Evolutionary conservation across 2,329 filamentous ascomycete genomes (phyloP).

Genomic region (Triangularia setosa): DNA sequence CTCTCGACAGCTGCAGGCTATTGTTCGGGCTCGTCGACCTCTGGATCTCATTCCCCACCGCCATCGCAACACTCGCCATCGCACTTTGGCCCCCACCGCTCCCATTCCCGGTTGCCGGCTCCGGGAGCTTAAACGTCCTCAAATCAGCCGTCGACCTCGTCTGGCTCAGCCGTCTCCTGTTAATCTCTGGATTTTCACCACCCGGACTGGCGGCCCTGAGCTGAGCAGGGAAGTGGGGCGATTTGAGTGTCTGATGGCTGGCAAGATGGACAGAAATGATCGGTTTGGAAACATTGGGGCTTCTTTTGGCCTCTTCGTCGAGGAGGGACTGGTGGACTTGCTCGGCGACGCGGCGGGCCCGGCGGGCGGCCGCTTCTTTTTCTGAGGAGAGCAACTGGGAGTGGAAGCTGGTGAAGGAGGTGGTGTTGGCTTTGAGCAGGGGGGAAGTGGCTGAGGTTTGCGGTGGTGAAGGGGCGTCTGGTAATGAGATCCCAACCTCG

Average conservation of each 20-base stretch:
- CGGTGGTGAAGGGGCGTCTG: background rate
- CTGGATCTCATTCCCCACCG: background rate
- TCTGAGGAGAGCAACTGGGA: background rate
- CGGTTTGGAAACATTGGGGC: background rate
- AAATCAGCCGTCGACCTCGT: background rate
- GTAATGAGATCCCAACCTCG: background rate
- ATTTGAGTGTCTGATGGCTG: background rate
- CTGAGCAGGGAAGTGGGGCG: background rate
- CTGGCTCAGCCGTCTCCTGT: background rate
- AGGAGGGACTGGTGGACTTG: background rate
- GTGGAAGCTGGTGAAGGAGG: background rate
- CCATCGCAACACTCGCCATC: background rate
- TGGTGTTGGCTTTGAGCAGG: background rate
- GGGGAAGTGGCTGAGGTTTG: background rate
- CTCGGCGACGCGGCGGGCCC: background rate
- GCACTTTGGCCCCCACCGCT: background rate
- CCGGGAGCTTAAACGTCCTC: background rate
- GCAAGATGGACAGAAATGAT: background rate
- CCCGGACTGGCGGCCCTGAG: background rate
- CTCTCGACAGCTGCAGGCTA: background rate
- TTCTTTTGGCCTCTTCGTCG: background rate
- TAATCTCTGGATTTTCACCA: background rate
- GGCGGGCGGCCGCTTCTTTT: constrained; percentile 3
- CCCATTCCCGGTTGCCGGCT: background rate
- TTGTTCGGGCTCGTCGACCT: background rate